phyloP scores from a whole-genome alignment of 2,329 filamentous ascomycete species.

The Pochonia chlamydosporia region DNA sequence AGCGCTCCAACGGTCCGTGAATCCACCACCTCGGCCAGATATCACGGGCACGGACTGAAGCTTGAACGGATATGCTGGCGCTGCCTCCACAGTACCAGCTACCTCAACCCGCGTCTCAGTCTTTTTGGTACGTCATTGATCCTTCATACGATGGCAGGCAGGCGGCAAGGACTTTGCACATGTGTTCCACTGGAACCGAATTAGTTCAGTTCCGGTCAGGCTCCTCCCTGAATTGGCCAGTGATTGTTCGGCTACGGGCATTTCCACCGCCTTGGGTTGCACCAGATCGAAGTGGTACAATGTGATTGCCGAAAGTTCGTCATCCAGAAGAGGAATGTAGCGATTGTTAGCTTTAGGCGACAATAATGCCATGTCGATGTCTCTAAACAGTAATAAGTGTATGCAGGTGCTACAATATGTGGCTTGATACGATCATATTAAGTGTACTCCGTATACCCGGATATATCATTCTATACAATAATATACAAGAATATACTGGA shows the following conservation, averaged over 20 bases:
- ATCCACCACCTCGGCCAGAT: constrained; percentile 1
- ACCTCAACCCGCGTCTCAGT: background rate
- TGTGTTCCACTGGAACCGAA: background rate
- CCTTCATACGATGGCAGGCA: background rate
- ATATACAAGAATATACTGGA: background rate
- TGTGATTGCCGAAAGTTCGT: background rate
- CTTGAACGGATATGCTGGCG: too few relatives aligned
- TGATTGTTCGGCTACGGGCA: background rate
- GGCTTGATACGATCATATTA: background rate
- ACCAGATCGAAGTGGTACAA: background rate
- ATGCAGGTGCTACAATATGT: background rate
- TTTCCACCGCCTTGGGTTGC: background rate
- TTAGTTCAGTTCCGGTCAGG: background rate
- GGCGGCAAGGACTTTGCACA: background rate
- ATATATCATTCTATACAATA: background rate
- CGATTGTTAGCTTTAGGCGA: too few relatives aligned
- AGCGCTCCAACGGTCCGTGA: constrained; percentile 1
- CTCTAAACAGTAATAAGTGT: too few relatives aligned
- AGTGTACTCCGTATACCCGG: background rate
- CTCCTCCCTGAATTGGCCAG: background rate
- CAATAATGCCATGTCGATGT: too few relatives aligned
- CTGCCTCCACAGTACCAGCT: background rate
- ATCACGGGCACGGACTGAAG: background rate
- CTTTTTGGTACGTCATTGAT: background rate
- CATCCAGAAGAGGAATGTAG: background rate